Evolutionary conservation across 495 filamentous ascomycete species (phyloP), one percentile per base, ranked within the genome.

Genomic region (Corynascus novoguineensis): DNA sequence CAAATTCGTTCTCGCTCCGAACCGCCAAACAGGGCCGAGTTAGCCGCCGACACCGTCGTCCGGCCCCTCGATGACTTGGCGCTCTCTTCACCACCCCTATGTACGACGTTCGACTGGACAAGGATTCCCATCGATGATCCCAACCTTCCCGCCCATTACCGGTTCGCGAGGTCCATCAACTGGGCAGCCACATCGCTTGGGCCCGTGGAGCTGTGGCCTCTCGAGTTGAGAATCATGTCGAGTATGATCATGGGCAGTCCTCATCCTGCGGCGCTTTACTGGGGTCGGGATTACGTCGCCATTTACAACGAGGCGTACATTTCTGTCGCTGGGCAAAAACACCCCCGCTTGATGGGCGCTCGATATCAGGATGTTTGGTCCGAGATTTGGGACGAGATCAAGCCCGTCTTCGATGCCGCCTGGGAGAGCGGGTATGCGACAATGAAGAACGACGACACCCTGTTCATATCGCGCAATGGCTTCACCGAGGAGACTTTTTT

Each of bases 281-380:
- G 85, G 85, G 85, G 85, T 5, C 65, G 72, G 9, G 82, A 87
- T 34, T 73, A 81, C 34, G 76, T 83, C 21, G 80, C 83, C 17
- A 84, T 89, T 35, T 89, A 89, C 66, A 89, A 89, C 61, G 84
- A 88, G 60, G 84, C 85, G 12, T 88, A 88, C 66, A 79, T 86
- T 28, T 57, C 79, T 5, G 66, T 89, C 11, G 86, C 86, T 2
- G 85, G 86, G 12, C 72, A 83, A 57, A 88, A 88, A 60, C 86
- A 89, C 60, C 86, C 86, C 0, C 57, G 55, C 19, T 64, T 89
- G 15, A 89, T 89, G 86, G 86, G 86, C 9, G 73, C 79, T 60
- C 76, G 71, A 47, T 89, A 88, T 58, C 67, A 66, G 29, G 78
- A 78, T 4, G 82, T 78, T 9, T 89, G 86, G 86, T 50, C 72